Evolutionary conservation across 306 rosid species (phyloP).

Genomic region (Trifolium subterraneum): DNA sequence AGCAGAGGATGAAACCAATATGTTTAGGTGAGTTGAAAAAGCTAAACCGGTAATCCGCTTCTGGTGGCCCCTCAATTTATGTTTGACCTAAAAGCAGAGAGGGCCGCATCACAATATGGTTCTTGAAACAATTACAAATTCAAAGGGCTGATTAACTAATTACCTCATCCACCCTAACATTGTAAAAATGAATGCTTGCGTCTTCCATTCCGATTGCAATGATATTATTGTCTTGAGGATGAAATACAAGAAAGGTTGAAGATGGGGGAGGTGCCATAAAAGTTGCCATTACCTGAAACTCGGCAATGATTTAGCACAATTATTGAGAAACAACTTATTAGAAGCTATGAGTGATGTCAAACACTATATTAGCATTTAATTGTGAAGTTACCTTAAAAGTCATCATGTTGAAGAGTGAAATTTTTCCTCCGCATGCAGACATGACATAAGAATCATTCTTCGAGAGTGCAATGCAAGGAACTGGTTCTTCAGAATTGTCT

Average conservation of each 20-base stretch:
- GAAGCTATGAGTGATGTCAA: conserved; percentile 8
- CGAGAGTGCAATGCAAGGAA: conserved; percentile 69
- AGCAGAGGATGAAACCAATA: conserved; percentile 75
- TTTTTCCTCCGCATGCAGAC: conserved; percentile 71
- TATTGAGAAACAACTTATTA: conserved; percentile 17
- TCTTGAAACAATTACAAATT: conserved; percentile 30
- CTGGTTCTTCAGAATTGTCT: conserved; percentile 46
- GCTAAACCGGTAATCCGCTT: conserved; percentile 77
- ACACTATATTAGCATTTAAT: not conserved
- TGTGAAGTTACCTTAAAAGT: conserved; percentile 32
- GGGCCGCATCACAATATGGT: conserved; percentile 24
- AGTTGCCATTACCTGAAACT: conserved; percentile 69
- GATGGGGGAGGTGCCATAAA: conserved; percentile 79
- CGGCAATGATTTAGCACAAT: conserved; percentile 24
- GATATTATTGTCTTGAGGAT: conserved; percentile 82
- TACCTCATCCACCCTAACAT: conserved; percentile 72
- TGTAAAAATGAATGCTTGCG: conserved; percentile 71
- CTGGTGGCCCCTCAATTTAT: conserved; percentile 76
- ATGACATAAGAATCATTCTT: conserved; percentile 64
- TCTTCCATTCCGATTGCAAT: conserved; percentile 87
- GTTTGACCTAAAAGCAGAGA: conserved; percentile 58
- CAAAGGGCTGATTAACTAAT: conserved; percentile 22
- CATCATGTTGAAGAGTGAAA: conserved; percentile 56
- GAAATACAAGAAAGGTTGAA: conserved; percentile 72
- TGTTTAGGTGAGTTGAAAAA: conserved; percentile 68